Conservation (phyloP, 257 asterid species). For the Solanum etuberosum region DNA sequence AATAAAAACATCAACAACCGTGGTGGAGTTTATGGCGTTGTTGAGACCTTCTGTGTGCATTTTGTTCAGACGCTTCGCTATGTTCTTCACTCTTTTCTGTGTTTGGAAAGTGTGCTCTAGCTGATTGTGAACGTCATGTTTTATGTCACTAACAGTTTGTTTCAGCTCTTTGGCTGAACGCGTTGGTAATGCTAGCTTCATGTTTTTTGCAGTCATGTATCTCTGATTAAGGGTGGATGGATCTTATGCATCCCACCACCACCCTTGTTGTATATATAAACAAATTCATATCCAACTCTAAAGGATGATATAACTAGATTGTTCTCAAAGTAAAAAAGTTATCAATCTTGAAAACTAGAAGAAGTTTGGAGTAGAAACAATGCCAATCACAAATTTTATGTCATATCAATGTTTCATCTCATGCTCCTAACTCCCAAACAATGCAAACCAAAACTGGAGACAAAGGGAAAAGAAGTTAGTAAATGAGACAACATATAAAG, state of each 20-base stretch:
- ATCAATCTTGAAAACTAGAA: background rate
- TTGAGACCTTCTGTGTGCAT: slow-evolving; percentile 72
- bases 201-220: slow-evolving; percentile 9
- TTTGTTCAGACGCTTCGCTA: slow-evolving; percentile 51
- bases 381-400: background rate
- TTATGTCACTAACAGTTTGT: slow-evolving; percentile 63
- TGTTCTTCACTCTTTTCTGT: slow-evolving; percentile 34
- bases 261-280: background rate
- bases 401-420: background rate
- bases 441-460: background rate
- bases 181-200: slow-evolving; percentile 24
- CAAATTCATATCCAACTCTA: background rate
- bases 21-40: slow-evolving; percentile 70
- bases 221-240: background rate
- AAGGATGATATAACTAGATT: background rate
- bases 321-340: background rate
- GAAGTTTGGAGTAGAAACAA: background rate
- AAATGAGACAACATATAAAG: slow-evolving; percentile 4
- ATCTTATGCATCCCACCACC: background rate
- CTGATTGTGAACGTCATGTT: slow-evolving; percentile 66
- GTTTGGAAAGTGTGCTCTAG: slow-evolving; percentile 60
- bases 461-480: background rate
- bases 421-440: background rate
- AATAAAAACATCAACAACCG: slow-evolving; percentile 59
- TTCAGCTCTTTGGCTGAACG: slow-evolving; percentile 38